Base-by-base conservation (phyloP, 2,329 filamentous ascomycete species). In the Talaromyces verruculosus region DNA sequence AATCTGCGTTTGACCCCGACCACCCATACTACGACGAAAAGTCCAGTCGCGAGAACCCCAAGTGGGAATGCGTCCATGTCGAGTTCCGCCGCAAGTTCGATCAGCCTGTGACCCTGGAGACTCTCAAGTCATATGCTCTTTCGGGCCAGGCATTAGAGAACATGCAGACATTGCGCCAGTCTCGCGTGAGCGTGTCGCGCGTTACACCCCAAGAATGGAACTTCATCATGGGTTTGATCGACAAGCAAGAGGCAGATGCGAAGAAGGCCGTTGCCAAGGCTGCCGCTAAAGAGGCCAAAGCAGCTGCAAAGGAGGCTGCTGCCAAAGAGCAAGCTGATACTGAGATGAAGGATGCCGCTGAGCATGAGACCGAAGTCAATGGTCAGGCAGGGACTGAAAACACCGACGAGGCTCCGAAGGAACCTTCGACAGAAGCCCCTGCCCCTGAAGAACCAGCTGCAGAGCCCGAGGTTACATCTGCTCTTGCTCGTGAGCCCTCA, bases 51-150 rank as follows among this genome's bases (percentile, higher is more conserved):
- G 83, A 86, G 1, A 86, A 89, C 61, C 90, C 90, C 0, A 91
- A 88, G 72, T 99, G 95, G 95, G 91, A 89, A 63, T 86, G 95
- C 19, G 95, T 98, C 1, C 91, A 96, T 68, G 94, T 98, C 58
- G 85, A 89, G 72, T 97, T 96, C 76, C 88, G 90, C 65, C 88
- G 88, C 75, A 97, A 97, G 78, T 93, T 98, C 71, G 82, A 83
- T 1, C 83, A 87, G 15, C 85, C 88, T 0, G 85, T 98, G 65
- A 84, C 85, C 5, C 84, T 97, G 61, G 85, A 87, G 68, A 88
- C 91, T 70, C 84, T 97, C 53, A 89, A 91, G 63, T 84, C 85
- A 41, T 83, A 89, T 72, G 87, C 86, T 5, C 81, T 83, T 47
- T 74, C 85, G 8, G 84, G 83, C 7, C 77, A 78, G 61, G 82